Evolutionary conservation across 257 asterid genomes (phyloP), one percentile per base, ranked within the genome.

Genomic region (Nemophila menziesii): DNA sequence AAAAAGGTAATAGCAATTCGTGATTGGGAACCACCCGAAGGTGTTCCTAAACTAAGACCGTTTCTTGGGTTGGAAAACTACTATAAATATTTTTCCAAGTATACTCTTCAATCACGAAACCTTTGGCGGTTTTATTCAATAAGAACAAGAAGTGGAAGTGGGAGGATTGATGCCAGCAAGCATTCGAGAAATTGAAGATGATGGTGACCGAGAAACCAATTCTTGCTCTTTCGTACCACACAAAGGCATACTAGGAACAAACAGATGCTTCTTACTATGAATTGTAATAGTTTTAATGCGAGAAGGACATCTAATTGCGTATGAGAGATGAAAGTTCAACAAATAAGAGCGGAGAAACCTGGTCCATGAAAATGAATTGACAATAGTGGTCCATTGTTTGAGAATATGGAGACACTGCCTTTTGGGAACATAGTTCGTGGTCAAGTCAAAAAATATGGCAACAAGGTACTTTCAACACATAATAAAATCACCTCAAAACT

Each of bases 401-500:
- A 5, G 40, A 12, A 2, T 15, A 4, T 15, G n/a, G 20, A n/a
- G n/a, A n/a, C n/a, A n/a, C n/a, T n/a, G n/a, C n/a, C n/a, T 5
- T 1, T 13, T 22, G 16, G 8, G 19, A 12, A 12, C 19, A 20
- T 21, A 5, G 38, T 45, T 21, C 7, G 0, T 18, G 12, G 3
- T 16, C 1, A 11, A n/a, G n/a, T n/a, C n/a, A n/a, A n/a, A n/a
- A n/a, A n/a, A n/a, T n/a, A n/a, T n/a, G n/a, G n/a, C n/a, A n/a
- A n/a, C n/a, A n/a, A n/a, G n/a, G n/a, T n/a, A n/a, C n/a, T n/a
- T n/a, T n/a, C 33, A 6, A 23, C 16, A 1, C 16, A 53, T 4
- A 53, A 33, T 14, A 49, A 49, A 22, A 14, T 22, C 4, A n/a
- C 37, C 7, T 46, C 56, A 3, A 39, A 51, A 11, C 22, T 38